These are phyloP conservation scores for Lenzites betulinus DNA, from an alignment of 768 basidiomycete species.

Conservation along the genomic window DNA sequence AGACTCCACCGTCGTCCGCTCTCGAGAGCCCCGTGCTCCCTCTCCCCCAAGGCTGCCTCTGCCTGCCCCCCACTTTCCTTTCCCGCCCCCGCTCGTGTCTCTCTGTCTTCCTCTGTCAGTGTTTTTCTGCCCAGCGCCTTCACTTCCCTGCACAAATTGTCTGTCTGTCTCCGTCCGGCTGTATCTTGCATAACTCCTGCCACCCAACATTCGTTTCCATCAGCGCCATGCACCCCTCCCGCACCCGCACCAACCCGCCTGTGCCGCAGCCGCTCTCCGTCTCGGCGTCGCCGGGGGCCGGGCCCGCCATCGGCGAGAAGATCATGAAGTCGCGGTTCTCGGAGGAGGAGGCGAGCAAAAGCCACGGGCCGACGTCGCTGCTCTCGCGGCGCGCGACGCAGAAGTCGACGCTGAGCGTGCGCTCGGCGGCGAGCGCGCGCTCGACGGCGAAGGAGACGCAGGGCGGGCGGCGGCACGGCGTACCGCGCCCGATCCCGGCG, in stretches of 20 bases:
- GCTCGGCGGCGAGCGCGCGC: conserved; percentile 29
- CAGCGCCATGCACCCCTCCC: conserved; percentile 19
- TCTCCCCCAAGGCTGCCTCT: conserved; percentile 20
- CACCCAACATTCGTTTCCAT: conserved; percentile 13
- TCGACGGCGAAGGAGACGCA: neutral
- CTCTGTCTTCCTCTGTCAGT: too few relatives aligned
- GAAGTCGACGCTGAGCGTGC: conserved; percentile 33
- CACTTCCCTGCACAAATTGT: neutral
- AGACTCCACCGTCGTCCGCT: neutral
- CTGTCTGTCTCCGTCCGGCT: neutral
- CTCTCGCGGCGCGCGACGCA: conserved; percentile 28
- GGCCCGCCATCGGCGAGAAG: conserved; percentile 43
- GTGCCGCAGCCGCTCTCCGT: conserved; percentile 33
- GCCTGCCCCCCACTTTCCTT: conserved; percentile 20
- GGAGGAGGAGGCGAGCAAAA: conserved; percentile 44
- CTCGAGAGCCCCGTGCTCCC: conserved; percentile 4
- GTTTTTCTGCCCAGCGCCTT: neutral
- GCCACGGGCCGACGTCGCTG: conserved; percentile 22
- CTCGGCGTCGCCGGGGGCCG: conserved; percentile 41
- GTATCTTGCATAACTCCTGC: neutral
- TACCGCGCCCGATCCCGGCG: conserved; percentile 34
- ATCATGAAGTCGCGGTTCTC: conserved; percentile 50
- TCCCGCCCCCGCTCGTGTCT: neutral
- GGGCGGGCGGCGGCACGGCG: conserved; percentile 10
- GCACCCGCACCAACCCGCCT: conserved; percentile 19